Evolutionary conservation across 1,139 yeast species (phyloP).

Genomic region (Taphrina communis): DNA sequence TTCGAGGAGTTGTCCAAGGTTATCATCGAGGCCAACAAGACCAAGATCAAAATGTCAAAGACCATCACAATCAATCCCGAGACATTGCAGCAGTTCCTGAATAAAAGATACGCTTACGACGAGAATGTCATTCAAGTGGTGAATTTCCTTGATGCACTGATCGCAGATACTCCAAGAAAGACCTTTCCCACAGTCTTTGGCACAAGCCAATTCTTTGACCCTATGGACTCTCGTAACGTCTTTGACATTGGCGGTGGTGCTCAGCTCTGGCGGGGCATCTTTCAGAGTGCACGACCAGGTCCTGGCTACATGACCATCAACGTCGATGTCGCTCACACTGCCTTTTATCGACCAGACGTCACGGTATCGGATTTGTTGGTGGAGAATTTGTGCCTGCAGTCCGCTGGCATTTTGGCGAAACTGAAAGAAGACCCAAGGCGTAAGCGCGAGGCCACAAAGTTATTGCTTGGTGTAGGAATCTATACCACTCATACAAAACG

Average conservation of each 20-base stretch:
- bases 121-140: conserved; percentile 42
- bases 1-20: conserved; percentile 40
- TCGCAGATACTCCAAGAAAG: conserved; percentile 42
- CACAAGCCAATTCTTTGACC: conserved; percentile 41
- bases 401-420: conserved; percentile 7
- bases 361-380: conserved; percentile 34
- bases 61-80: conserved; percentile 42
- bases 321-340: conserved; percentile 45
- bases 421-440: conserved; percentile 21
- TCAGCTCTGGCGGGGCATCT: conserved; percentile 45
- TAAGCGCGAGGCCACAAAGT: conserved; percentile 11
- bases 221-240: conserved; percentile 16
- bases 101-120: conserved; percentile 41
- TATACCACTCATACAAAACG: conserved; percentile 28
- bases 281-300: conserved; percentile 45
- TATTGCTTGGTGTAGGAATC: conserved; percentile 20
- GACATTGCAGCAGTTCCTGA: conserved; percentile 41
- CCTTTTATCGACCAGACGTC: conserved; percentile 44
- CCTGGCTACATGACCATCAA: conserved; percentile 45
- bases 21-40: conserved; percentile 35
- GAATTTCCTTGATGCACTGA: conserved; percentile 44
- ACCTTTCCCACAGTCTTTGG: conserved; percentile 42
- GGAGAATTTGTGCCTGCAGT: conserved; percentile 16
- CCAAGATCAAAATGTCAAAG: conserved; percentile 40
- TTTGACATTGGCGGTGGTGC: conserved; percentile 44